A percentile compares a stretch with the other conserved stretches of the same genome.
These are phyloP conservation scores for Penicillium paneum DNA, from an alignment of 2,329 filamentous ascomycete genomes.

Conservation along the genomic window DNA sequence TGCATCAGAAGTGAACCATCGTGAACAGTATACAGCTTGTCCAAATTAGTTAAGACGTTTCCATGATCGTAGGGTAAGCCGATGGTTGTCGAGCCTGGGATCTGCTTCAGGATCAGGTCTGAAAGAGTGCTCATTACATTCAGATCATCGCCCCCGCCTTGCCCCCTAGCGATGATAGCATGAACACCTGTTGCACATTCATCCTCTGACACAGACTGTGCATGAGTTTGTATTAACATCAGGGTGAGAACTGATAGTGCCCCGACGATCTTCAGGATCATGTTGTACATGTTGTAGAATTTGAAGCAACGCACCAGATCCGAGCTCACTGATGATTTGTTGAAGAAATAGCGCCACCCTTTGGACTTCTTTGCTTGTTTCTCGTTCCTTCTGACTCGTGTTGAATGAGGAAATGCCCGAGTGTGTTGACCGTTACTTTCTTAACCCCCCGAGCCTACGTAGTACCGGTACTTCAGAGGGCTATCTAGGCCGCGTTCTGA, in stretches of 20 bases:
- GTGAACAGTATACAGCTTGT: conserved; percentile 16
- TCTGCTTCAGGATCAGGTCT: conserved; percentile 20
- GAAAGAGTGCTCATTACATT: conserved; percentile 24
- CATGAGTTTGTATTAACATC: neutral
- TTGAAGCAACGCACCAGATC: neutral
- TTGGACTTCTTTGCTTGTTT: neutral
- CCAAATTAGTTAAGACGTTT: conserved; percentile 3
- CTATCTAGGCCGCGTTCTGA: neutral
- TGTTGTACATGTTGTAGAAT: conserved; percentile 7
- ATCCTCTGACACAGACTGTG: conserved; percentile 11
- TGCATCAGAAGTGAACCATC: conserved; percentile 21
- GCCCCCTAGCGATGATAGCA: conserved; percentile 22
- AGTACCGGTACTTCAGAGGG: neutral
- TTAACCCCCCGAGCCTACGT: conserved; percentile 1
- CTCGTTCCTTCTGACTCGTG: neutral
- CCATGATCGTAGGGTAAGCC: conserved; percentile 22
- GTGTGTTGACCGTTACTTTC: neutral
- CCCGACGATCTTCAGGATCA: conserved; percentile 10
- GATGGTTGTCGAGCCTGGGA: conserved; percentile 21
- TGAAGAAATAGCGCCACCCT: neutral
- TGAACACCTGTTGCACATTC: conserved; percentile 22
- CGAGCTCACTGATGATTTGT: neutral
- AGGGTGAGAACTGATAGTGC: neutral
- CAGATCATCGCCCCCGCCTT: conserved; percentile 23
- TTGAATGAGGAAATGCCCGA: neutral